Conservation (phyloP, 352 stramenopile species). For the Bremia lactucae region DNA sequence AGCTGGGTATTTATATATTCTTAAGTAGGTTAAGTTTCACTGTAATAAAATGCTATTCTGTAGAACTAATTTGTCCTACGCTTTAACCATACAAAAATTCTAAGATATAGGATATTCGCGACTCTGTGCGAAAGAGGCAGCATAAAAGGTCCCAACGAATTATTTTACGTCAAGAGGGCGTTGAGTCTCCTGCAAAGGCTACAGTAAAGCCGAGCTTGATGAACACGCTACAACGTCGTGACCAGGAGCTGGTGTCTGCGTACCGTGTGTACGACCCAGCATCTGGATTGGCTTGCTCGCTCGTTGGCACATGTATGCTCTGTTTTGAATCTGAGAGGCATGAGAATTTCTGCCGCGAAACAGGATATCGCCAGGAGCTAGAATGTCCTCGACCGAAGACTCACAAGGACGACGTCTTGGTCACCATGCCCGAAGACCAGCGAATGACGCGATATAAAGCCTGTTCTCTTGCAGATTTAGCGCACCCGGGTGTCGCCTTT, state of each 20-base stretch:
- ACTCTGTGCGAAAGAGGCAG: no score
- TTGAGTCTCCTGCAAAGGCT: no score
- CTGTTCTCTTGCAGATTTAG: slow-evolving; percentile 33
- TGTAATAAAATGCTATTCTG: no score
- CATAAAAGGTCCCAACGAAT: no score
- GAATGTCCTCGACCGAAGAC: slow-evolving; percentile 29
- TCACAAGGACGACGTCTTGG: slow-evolving; percentile 12
- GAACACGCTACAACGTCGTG: slow-evolving; percentile 21
- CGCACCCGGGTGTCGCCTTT: slow-evolving; percentile 30
- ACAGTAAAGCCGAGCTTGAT: no score
- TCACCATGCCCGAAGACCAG: slow-evolving; percentile 14
- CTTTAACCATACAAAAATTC: no score
- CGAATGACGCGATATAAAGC: slow-evolving; percentile 41
- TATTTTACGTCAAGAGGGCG: no score
- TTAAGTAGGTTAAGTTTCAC: no score
- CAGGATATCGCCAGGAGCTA: slow-evolving; percentile 57
- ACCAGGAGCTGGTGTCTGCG: slow-evolving; percentile 16
- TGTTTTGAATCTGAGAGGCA: slow-evolving; percentile 52
- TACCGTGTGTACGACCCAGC: slow-evolving; percentile 55
- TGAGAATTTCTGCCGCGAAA: slow-evolving; percentile 56
- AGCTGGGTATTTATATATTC: no score
- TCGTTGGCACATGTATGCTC: slow-evolving; percentile 41
- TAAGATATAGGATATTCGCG: no score
- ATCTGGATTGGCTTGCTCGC: slow-evolving; percentile 45
- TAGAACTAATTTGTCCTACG: no score